Evolutionary conservation across 2,329 filamentous ascomycete genomes (phyloP), one percentile per base, ranked within the genome.

Genomic region (Chalaropsis ovoidea): DNA sequence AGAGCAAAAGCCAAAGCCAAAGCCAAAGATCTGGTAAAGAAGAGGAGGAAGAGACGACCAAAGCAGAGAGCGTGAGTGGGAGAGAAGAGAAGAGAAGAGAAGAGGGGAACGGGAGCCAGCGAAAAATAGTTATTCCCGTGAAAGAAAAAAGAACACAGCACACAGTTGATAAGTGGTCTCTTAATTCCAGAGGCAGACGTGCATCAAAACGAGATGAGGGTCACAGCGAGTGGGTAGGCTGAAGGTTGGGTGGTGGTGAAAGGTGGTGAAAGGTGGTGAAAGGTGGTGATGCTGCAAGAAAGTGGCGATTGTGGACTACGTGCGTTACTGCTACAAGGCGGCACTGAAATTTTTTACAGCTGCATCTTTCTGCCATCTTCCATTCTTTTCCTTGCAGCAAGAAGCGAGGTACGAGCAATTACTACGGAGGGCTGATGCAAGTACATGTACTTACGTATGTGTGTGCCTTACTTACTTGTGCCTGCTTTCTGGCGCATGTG

Each of bases 181-280:
- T 49, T 24, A 24, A 49, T 49, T 15, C 1, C 47, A 24, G 8
- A 19, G 47, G 47, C 19, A 3, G 17, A 22, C 7, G n/a, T 49
- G 47, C 47, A 11, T 49, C 52, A 27, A 27, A 56, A 35, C 52
- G 52, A 56, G 52, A 56, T 56, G 24, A 35, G 52, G 15, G 52
- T 19, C 27, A 17, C 15, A 13, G 52, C 22, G 27, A 56, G 17
- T 56, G 13, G n/a, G n/a, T n/a, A n/a, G n/a, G n/a, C n/a, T n/a
- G n/a, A n/a, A n/a, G n/a, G n/a, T n/a, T 8, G 8, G 11, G 2
- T 19, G 27, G 24, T 35, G 52, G 24, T 56, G 24, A 10, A 24
- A 22, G 47, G 19, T 24, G 47, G n/a, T 10, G 47, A 6, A 10
- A 24, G 47, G n/a, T 49, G 19, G 47, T 22, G 47, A 49, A 11